Base-by-base conservation (phyloP, 2,329 filamentous ascomycete species). In the Dactylellina drechsleri region DNA sequence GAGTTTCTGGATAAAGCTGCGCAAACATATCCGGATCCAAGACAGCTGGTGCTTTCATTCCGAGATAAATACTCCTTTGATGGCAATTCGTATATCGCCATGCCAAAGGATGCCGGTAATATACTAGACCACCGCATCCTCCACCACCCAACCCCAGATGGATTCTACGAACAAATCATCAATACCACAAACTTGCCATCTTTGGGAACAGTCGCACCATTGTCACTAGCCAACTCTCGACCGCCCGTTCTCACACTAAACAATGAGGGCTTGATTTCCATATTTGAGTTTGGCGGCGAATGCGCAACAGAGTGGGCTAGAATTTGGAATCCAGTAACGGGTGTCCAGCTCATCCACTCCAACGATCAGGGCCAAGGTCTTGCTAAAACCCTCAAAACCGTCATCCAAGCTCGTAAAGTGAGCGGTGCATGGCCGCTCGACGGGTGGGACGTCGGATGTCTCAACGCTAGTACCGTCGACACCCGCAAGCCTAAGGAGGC, bases 141-240 rank as follows among this genome's bases (percentile, higher is more conserved):
- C 15, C 66, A 70, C 13, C 72, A 70, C 18, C 72, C 72, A 18
- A 71, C 65, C 8, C 59, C 60, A 20, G 72, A 76, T 6, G 72
- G 72, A 12, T 76, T 76, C 41, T 76, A 71, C 47, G 72, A 76
- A 26, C 72, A 71, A 28, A 71, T 76, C 13, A 71, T 76, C 41
- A 76, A 76, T 41, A 76, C 72, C 8, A 76, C 60, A 2, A 76
- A 67, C 28, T 13, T 76, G 4, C 72, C 72, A 0, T 60, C 72
- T 7, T 45, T 76, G 13, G 47, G 66, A 23, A 76, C 66, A 6
- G 66, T 76, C 4, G 72, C 72, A 13, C 72, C 72, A 2, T 31
- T 76, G 4, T 76, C 72, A 4, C 58, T 76, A 8, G 62, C 72
- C 0, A 71, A 66, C 43, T 71, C 65, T 16, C 49, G 64, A 4